A percentile compares a stretch with the other conserved stretches of the same genome.
Conservation (phyloP, 768 basidiomycete species). For the Suillus brevipes region DNA sequence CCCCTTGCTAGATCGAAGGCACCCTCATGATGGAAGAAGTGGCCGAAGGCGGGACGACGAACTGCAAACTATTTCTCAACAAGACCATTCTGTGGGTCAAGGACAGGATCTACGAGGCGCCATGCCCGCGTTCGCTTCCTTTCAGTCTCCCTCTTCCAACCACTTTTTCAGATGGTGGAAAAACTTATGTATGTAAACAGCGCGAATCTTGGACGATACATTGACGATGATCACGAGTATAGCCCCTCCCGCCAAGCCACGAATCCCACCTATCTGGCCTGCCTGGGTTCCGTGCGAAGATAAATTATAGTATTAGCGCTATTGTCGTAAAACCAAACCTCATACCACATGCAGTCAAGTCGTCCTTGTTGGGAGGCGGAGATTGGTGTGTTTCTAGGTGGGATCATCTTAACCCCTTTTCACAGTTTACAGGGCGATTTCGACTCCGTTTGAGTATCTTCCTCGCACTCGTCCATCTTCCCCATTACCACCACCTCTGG, state of each 20-base stretch:
- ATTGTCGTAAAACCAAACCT: slow-evolving; percentile 49
- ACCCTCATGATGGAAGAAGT: slow-evolving; percentile 58
- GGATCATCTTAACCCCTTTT: neutral
- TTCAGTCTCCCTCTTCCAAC: slow-evolving; percentile 61
- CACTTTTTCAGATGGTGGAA: slow-evolving; percentile 55
- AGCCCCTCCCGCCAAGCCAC: slow-evolving; percentile 74
- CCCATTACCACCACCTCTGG: slow-evolving; percentile 50
- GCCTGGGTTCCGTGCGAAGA: slow-evolving; percentile 68
- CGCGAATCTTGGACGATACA: neutral
- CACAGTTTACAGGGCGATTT: slow-evolving; percentile 43
- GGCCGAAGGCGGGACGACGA: slow-evolving; percentile 63
- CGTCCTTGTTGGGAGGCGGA: slow-evolving; percentile 51
- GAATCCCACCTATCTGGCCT: slow-evolving; percentile 67
- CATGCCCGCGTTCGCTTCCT: slow-evolving; percentile 52
- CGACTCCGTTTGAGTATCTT: slow-evolving; percentile 62
- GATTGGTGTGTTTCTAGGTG: slow-evolving; percentile 45
- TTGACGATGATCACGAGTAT: slow-evolving; percentile 2
- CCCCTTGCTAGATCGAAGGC: slow-evolving; percentile 54
- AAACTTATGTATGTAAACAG: slow-evolving; percentile 53
- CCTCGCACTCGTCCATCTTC: slow-evolving; percentile 64
- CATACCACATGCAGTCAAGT: slow-evolving; percentile 48
- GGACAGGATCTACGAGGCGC: slow-evolving; percentile 35
- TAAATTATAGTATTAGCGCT: slow-evolving; percentile 61
- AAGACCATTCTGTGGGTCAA: slow-evolving; percentile 60
- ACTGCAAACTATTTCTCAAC: slow-evolving; percentile 51